Percentiles rank a stretch among this genome's conserved stretches.
These are phyloP conservation scores for Pterocarpus macrocarpus DNA, from an alignment of 306 rosid species.

Conservation along the genomic window DNA sequence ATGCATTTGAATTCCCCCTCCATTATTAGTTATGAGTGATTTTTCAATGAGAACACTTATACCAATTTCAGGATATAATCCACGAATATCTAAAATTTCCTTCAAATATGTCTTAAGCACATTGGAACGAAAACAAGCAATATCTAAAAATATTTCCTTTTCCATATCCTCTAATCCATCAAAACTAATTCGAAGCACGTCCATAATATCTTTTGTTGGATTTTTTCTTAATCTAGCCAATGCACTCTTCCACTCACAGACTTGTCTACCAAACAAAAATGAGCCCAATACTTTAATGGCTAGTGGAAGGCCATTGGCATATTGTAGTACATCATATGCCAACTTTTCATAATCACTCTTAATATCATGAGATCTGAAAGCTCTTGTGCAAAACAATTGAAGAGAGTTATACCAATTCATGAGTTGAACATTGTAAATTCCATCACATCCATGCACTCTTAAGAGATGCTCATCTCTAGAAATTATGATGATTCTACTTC, in stretches of 20 bases:
- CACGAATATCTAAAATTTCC: neutral
- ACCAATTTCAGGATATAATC: constrained; percentile 39
- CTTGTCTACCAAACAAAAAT: no score
- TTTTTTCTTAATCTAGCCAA: no score
- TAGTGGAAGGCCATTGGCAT: constrained; percentile 28
- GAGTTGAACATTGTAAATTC: neutral
- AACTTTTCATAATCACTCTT: no score
- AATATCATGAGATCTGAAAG: no score
- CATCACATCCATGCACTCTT: neutral
- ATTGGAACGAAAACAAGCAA: neutral
- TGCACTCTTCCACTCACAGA: no score
- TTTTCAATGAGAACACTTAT: constrained; percentile 16
- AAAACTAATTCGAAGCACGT: constrained; percentile 26
- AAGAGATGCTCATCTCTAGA: constrained; percentile 5
- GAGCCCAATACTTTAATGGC: constrained; percentile 43
- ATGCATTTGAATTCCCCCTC: neutral
- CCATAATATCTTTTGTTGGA: neutral
- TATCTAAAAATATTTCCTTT: constrained; percentile 33
- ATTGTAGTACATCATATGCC: neutral
- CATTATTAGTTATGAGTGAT: neutral
- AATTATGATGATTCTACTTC: constrained; percentile 10
- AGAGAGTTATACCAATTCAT: neutral
- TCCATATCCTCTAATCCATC: neutral
- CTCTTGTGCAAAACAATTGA: constrained; percentile 8
- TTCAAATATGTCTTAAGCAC: fast-evolving